Evolutionary conservation across 345 rosid species (phyloP).

Genomic region (Carallia brachiata): DNA sequence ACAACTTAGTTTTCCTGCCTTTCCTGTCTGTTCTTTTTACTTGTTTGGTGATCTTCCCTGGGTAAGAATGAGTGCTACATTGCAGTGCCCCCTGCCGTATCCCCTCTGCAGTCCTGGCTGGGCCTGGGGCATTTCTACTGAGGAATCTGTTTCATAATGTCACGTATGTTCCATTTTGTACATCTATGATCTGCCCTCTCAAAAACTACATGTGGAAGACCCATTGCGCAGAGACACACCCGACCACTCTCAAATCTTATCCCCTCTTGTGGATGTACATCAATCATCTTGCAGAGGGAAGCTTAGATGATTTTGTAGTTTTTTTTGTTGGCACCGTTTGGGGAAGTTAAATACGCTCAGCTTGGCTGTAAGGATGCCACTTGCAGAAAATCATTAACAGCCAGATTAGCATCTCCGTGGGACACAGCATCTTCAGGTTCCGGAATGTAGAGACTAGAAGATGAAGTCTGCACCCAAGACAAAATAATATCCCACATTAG

Average conservation of each 20-base stretch:
- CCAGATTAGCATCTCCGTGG: conserved; percentile 88
- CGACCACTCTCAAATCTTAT: background rate
- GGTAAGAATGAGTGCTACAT: conserved; percentile 14
- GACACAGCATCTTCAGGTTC: conserved; percentile 96
- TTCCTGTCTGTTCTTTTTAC: conserved; percentile 1
- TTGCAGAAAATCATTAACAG: conserved; percentile 83
- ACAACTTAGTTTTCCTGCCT: conserved; percentile 20
- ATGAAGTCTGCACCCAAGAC: conserved; percentile 53
- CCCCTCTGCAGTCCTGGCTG: conserved; percentile 4
- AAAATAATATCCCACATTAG: no score
- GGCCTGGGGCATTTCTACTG: background rate
- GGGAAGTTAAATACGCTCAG: background rate
- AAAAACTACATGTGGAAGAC: conserved; percentile 17
- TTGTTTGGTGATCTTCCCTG: conserved; percentile 6
- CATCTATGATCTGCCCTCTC: conserved; percentile 20
- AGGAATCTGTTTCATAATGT: conserved; percentile 8
- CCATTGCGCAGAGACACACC: background rate
- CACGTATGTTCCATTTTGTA: conserved; percentile 20
- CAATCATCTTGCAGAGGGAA: background rate
- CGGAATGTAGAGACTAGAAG: conserved; percentile 78
- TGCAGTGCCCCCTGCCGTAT: conserved; percentile 9
- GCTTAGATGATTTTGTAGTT: background rate
- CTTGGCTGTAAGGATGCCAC: conserved; percentile 37
- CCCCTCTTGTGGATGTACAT: background rate
- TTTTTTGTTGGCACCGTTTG: conserved; percentile 13